Evolutionary conservation across 176 grass and related monocot species (phyloP), one percentile per base, ranked within the genome.

Genomic region (Oryza australiensis): DNA sequence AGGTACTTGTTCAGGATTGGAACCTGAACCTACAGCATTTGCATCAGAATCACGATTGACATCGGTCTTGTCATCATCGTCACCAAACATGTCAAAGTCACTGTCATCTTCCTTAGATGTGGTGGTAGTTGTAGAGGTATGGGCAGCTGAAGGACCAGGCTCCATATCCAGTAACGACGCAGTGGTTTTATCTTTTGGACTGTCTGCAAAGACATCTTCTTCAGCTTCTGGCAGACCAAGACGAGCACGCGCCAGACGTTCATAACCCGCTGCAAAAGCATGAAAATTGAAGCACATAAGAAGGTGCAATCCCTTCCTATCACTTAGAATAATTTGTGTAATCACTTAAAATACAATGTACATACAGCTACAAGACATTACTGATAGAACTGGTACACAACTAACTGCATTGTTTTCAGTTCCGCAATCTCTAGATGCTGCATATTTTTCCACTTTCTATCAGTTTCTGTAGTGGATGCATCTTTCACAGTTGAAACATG

Each of bases 51-150:
- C 26, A 23, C 5, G 80, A 73, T 88, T 93, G 27, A 12, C 88
- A 86, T 94, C 82, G 57, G 41, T 24, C 1, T 83, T 90, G 26
- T 93, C 96, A 68, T 99, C 86, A 75, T 87, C 49, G 11, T 94
- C 93, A 62, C 87, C 96, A 80, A 95, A 99, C 91, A 99, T 99
- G 66, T 99, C 91, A 23, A 99, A 38, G 30, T 95, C 76, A 83
- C 28, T 79, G 76, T 88, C 88, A 66, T 78, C 88, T 73, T 97
- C 88, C 73, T 74, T 69, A 43, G 70, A 40, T 86, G 79, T 27
- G 33, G 70, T 64, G 43, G 76, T 75, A 60, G 71, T 33, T 16
- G 66, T 45, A 82, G 90, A 91, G 46, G 75, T 60, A 77, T 86
- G 88, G 43, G 75, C 87, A 73, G 77, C 74, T 64, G 90, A 84